Conservation (phyloP, 495 filamentous ascomycete genomes). For the Talaromyces trachyspermus region DNA sequence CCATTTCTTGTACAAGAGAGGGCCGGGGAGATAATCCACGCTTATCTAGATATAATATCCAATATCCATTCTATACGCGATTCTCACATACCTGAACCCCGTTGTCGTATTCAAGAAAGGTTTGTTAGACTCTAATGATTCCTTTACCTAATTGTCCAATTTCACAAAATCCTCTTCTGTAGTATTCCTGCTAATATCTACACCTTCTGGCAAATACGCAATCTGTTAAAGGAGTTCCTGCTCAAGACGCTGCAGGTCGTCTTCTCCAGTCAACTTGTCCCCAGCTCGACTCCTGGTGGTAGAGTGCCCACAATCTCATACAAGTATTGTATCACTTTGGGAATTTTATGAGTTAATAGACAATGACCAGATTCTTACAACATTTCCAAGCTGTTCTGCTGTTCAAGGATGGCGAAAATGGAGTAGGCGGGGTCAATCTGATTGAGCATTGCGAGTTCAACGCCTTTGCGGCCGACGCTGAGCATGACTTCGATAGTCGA, state of each 20-base stretch:
- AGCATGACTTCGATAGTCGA: not conserved
- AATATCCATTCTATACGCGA: not conserved
- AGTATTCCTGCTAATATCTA: not conserved
- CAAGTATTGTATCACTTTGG: not conserved
- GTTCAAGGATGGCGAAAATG: constrained; percentile 1
- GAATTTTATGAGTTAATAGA: not conserved
- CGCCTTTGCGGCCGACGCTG: not conserved
- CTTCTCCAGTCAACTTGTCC: not conserved
- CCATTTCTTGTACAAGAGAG: too few species aligned
- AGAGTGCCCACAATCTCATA: not conserved
- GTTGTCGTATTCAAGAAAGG: not conserved
- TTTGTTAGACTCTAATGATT: not conserved
- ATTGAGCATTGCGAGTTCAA: constrained; percentile 5
- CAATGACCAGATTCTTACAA: not conserved
- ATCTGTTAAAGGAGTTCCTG: not conserved
- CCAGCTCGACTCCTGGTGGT: not conserved
- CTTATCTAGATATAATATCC: too few species aligned
- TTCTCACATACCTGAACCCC: too few species aligned
- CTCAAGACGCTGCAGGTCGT: not conserved
- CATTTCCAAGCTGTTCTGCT: not conserved
- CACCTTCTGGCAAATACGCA: not conserved
- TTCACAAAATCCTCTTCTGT: constrained; percentile 1
- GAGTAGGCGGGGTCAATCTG: not conserved
- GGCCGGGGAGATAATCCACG: too few species aligned
- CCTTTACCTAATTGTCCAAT: not conserved